Evolutionary conservation across 2,329 filamentous ascomycete species (phyloP).

Genomic region (Nothophaeocryptopus gaeumannii): DNA sequence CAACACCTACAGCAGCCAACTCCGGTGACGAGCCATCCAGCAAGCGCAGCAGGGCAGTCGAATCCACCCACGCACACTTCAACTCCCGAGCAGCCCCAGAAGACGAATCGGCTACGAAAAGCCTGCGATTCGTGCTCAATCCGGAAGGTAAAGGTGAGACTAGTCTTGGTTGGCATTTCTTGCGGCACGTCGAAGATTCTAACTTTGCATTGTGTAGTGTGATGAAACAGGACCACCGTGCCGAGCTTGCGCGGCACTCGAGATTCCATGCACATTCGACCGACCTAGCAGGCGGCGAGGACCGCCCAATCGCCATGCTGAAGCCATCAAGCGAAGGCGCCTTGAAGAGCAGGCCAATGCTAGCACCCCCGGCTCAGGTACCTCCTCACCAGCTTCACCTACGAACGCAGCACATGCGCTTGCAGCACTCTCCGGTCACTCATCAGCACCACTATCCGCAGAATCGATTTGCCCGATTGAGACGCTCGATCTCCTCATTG

Average conservation of each 20-base stretch:
- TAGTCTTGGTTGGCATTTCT: not conserved
- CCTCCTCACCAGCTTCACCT: conserved; percentile 48
- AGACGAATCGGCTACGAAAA: conserved; percentile 40
- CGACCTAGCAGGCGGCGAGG: conserved; percentile 62
- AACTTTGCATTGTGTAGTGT: conserved; percentile 46
- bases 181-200: conserved; percentile 3
- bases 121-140: conserved; percentile 42
- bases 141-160: conserved; percentile 39
- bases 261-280: conserved; percentile 66
- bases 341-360: conserved; percentile 40
- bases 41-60: conserved; percentile 23
- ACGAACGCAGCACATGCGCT: conserved; percentile 54
- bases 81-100: conserved; percentile 30
- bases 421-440: conserved; percentile 48
- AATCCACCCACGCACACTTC: conserved; percentile 23
- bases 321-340: conserved; percentile 62
- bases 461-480: conserved; percentile 70
- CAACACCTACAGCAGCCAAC: conserved; percentile 27
- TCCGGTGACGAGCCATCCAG: conserved; percentile 24
- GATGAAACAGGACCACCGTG: conserved; percentile 66
- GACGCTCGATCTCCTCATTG: conserved; percentile 66
- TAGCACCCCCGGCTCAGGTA: conserved; percentile 42
- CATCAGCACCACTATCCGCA: conserved; percentile 50
- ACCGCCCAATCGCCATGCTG: conserved; percentile 64
- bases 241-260: conserved; percentile 61